A percentile compares a stretch with the other conserved stretches of the same genome.
These are phyloP conservation scores for Cichorium intybus DNA, from an alignment of 140 eudicot species.

Conservation along the genomic window DNA sequence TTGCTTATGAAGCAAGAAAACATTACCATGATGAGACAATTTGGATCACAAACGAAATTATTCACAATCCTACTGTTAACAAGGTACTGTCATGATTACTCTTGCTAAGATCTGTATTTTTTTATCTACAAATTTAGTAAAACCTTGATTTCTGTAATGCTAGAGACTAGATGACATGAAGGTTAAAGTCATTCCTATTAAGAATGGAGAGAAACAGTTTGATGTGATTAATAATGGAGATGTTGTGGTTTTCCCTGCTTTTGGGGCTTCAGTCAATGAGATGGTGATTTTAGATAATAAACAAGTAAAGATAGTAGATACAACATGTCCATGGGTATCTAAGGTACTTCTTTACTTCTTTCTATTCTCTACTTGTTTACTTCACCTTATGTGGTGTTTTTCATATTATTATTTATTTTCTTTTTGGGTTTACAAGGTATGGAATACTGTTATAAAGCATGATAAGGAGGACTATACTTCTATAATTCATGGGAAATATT, in stretches of 20 bases:
- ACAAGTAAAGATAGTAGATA: constrained; percentile 88
- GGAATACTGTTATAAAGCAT: constrained; percentile 87
- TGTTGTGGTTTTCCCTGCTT: constrained; percentile 92
- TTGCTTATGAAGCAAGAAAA: constrained; percentile 87
- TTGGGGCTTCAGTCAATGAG: constrained; percentile 92
- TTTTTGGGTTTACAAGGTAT: constrained; percentile 48
- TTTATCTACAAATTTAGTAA: neutral
- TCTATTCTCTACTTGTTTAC: neutral
- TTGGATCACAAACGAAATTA: constrained; percentile 85
- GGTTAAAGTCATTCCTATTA: constrained; percentile 52
- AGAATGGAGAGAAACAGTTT: constrained; percentile 71
- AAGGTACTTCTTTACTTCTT: constrained; percentile 50
- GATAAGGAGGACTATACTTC: constrained; percentile 85
- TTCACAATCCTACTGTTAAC: constrained; percentile 87
- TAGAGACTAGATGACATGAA: constrained; percentile 78
- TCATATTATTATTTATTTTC: neutral
- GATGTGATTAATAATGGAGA: constrained; percentile 73
- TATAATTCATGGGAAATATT: constrained; percentile 84
- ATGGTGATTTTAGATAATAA: constrained; percentile 69
- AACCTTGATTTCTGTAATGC: constrained; percentile 16
- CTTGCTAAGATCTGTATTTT: neutral
- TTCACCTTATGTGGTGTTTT: neutral
- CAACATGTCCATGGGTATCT: constrained; percentile 95
- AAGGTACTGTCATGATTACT: constrained; percentile 17
- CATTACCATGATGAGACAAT: constrained; percentile 77